phyloP scores from a whole-genome alignment of 2,329 filamentous ascomycete species.

The Apiospora kogelbergensis region DNA sequence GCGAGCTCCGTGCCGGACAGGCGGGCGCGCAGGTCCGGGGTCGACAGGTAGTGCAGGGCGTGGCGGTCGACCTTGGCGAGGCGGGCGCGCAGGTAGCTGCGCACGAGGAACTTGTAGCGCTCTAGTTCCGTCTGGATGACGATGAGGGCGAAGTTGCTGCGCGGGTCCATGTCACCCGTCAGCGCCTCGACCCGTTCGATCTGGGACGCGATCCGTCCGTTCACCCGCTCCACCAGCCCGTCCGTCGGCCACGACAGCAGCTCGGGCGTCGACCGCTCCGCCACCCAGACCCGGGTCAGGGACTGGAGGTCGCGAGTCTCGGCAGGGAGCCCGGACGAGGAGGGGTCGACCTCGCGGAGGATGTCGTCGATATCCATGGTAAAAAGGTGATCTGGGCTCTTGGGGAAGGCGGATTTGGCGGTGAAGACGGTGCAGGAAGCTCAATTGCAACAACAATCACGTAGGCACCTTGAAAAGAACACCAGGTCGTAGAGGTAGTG shows the following conservation, averaged over 20 bases:
- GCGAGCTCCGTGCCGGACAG: constrained; percentile 76
- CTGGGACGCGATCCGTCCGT: constrained; percentile 68
- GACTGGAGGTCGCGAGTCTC: constrained; percentile 79
- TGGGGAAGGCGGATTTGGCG: not conserved
- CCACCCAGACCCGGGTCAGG: constrained; percentile 88
- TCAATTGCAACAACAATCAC: not conserved
- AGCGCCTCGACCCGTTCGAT: constrained; percentile 73
- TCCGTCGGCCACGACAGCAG: constrained; percentile 75
- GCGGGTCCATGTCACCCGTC: constrained; percentile 84
- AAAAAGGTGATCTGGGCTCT: not conserved
- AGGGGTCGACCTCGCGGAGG: constrained; percentile 69
- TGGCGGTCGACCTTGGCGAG: constrained; percentile 86
- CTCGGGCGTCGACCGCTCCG: constrained; percentile 86
- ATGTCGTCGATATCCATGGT: constrained; percentile 80
- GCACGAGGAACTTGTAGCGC: constrained; percentile 86
- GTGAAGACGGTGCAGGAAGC: not conserved
- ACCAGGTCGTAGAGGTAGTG: not conserved
- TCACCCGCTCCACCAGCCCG: constrained; percentile 78
- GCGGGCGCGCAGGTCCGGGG: constrained; percentile 52
- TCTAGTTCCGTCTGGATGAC: constrained; percentile 96
- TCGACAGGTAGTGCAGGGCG: constrained; percentile 70
- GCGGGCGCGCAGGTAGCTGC: constrained; percentile 79
- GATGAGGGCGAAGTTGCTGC: constrained; percentile 89
- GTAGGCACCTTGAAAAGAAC: not conserved
- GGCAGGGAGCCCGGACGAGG: constrained; percentile 51